Percentiles rank a stretch among this genome's conserved stretches.
Evolutionary conservation across 768 basidiomycete genomes (phyloP).

Genomic region (Trametes meyenii): DNA sequence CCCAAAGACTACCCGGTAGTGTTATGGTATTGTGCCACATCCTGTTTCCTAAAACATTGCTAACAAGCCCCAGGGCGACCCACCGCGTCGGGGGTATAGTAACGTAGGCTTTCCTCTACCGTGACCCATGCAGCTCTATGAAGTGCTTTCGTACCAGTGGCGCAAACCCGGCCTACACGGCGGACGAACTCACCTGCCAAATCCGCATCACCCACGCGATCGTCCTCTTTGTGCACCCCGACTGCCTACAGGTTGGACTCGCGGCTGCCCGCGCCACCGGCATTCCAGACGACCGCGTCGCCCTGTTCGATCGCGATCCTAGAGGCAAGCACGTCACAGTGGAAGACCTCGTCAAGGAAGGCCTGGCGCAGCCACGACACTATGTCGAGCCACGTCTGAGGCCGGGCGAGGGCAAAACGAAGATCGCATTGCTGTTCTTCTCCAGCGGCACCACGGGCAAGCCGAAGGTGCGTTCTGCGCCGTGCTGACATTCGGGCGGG

Average conservation of each 20-base stretch:
- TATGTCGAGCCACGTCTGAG: slow-evolving; percentile 55
- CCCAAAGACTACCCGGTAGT: slow-evolving; percentile 30
- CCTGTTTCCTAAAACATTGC: too few relatives aligned
- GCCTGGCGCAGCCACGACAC: slow-evolving; percentile 39
- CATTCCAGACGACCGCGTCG: slow-evolving; percentile 28
- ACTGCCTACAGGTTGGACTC: slow-evolving; percentile 27
- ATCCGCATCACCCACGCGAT: slow-evolving; percentile 29
- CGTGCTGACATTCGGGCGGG: slow-evolving; percentile 51
- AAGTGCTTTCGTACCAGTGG: slow-evolving; percentile 23
- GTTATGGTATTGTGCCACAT: too few relatives aligned
- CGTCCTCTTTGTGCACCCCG: slow-evolving; percentile 30
- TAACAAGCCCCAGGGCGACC: slow-evolving; percentile 43
- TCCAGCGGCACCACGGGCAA: slow-evolving; percentile 78
- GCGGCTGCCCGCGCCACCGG: slow-evolving; percentile 29
- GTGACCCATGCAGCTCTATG: too few relatives aligned
- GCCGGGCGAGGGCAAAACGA: slow-evolving; percentile 66
- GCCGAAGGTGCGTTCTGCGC: slow-evolving; percentile 60
- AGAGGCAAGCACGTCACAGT: slow-evolving; percentile 40
- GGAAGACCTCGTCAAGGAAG: slow-evolving; percentile 52
- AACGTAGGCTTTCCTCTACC: slow-evolving; percentile 44
- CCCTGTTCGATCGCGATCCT: slow-evolving; percentile 24
- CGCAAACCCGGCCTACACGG: slow-evolving; percentile 37
- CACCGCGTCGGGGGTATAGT: slow-evolving; percentile 60
- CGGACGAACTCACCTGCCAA: slow-evolving; percentile 36
- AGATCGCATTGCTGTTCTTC: slow-evolving; percentile 71